Evolutionary conservation across 139 green algal genomes (phyloP), one percentile per base, ranked within the genome.

Genomic region (Micromonas commoda): DNA sequence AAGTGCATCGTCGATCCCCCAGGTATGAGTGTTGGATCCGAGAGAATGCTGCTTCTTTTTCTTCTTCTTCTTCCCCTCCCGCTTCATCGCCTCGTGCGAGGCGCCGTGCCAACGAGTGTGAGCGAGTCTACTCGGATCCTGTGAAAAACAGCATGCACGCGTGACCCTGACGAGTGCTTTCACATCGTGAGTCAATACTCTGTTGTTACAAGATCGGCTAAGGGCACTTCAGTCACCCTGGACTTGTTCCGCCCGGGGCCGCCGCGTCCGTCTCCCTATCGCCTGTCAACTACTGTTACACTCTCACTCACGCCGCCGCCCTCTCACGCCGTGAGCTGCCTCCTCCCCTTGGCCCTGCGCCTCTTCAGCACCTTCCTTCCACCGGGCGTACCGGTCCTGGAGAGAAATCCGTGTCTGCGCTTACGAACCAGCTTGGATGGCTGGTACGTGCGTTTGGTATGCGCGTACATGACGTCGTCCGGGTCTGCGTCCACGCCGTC

Each of bases 361-460:
- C 68, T 19, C 6, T 0, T 9, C 37, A 75, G 37, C 21, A 75
- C 37, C 53, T 31, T 60, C 5, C 68, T 26, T 2, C 68, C 68
- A 6, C 37, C 68, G n/a, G 33, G n/a, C 3, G 68, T 61, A 19
- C 19, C 16, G 21, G 35, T 23, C 3, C 68, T 23, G 37, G 68
- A 20, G 32, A 23, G 29, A 32, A 78, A 78, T 3, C 72, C 72
- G 38, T 78, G 72, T 52, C 57, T 35, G 26, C 57, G 53, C 28
- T 78, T 78, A 4, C 72, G 52, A 23, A 71, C 33, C 6, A 78
- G 19, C 52, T 78, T 78, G 2, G 24, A 52, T 32, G 72, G 72
- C 72, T 78, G 72, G 61, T 71, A 78, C 51, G 72, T 78, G 32
- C 52, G 51, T n/a, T 78, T 67, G 21, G 68, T 75, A 20, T 73